These are phyloP conservation scores for Populus hybrid DNA, from an alignment of 441 rosid genomes.

Conservation along the genomic window DNA sequence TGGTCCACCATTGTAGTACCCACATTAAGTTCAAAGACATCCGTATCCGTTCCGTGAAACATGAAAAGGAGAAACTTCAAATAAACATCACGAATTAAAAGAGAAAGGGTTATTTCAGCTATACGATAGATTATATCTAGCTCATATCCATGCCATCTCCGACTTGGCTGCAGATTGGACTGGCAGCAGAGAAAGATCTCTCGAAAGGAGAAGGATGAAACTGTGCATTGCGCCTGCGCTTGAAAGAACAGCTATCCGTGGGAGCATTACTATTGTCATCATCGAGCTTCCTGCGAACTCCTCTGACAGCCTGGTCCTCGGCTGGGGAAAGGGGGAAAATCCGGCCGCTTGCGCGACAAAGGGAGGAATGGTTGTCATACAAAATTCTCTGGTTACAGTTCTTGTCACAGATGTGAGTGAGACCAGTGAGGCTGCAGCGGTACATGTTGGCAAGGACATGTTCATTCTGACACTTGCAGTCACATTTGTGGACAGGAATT, in stretches of 20 bases:
- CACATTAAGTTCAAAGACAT: constrained; percentile 37
- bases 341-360: constrained; percentile 82
- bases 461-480: constrained; percentile 88
- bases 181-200: constrained; percentile 83
- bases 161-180: constrained; percentile 85
- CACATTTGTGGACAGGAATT: constrained; percentile 68
- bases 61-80: constrained; percentile 20
- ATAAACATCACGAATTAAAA: constrained; percentile 29
- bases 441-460: constrained; percentile 86
- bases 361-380: constrained; percentile 86
- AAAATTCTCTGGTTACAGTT: constrained; percentile 94
- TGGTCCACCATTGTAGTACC: constrained; percentile 45
- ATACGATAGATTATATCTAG: constrained; percentile 47
- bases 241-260: constrained; percentile 63
- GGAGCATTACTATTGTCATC: constrained; percentile 46
- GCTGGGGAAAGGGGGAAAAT: constrained; percentile 64
- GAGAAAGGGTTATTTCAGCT: constrained; percentile 31
- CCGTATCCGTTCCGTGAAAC: constrained; percentile 31
- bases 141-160: constrained; percentile 93
- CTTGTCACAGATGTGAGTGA: constrained; percentile 97
- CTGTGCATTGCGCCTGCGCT: constrained; percentile 81
- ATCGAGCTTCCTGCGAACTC: constrained; percentile 90
- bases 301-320: constrained; percentile 94
- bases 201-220: constrained; percentile 84
- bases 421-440: constrained; percentile 82